Conservation (phyloP, 106 monocot genomes). For the Hemerocallis citrina region DNA sequence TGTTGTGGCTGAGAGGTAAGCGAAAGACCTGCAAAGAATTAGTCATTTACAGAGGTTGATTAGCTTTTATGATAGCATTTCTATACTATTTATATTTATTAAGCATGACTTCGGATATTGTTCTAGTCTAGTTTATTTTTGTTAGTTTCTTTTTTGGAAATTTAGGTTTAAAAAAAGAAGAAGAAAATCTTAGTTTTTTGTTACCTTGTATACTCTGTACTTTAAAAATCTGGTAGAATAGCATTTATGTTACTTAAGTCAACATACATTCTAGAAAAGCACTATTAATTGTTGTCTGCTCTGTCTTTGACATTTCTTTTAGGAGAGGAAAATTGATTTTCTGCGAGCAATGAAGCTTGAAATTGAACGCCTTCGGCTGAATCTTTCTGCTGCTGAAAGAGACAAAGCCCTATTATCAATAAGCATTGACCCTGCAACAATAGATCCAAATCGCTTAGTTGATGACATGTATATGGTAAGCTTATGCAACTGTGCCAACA, state of each 20-base stretch:
- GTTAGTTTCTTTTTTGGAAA: too few relatives aligned
- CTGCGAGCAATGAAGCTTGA: slow-evolving; percentile 80
- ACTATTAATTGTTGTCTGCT: not conserved
- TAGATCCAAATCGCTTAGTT: slow-evolving; percentile 82
- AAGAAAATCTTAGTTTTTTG: too few relatives aligned
- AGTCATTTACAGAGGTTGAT: not conserved
- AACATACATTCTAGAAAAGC: too few relatives aligned
- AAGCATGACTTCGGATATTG: too few relatives aligned
- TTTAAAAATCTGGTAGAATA: not conserved
- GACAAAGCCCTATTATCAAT: slow-evolving; percentile 68
- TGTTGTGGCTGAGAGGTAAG: not conserved
- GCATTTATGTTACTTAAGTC: too few relatives aligned
- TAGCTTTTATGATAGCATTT: too few relatives aligned
- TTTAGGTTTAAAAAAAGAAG: too few relatives aligned
- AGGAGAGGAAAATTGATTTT: slow-evolving; percentile 50
- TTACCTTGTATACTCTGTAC: not conserved
- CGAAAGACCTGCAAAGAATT: not conserved
- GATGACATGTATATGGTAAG: slow-evolving; percentile 42
- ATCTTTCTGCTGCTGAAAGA: slow-evolving; percentile 87
- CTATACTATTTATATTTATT: too few relatives aligned
- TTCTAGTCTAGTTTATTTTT: too few relatives aligned
- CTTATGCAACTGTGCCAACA: slow-evolving; percentile 60
- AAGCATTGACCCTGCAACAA: slow-evolving; percentile 68
- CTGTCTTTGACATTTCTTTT: too few relatives aligned
- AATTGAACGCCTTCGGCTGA: slow-evolving; percentile 55